Evolutionary conservation across 2,329 filamentous ascomycete species (phyloP).

Genomic region (Tricladium varicosporioides): DNA sequence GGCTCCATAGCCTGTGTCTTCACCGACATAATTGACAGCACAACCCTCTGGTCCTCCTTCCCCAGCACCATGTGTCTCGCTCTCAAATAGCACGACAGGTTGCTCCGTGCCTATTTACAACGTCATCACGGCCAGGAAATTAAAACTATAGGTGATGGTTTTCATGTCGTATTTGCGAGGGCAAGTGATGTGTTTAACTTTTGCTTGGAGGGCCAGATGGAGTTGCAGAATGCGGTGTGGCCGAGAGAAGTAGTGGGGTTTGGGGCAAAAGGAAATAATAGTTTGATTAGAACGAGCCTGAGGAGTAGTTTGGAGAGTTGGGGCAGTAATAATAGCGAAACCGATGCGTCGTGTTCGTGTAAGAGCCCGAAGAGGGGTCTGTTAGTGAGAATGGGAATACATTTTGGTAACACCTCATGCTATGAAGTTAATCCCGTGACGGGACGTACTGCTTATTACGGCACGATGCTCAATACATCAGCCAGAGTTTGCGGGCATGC

Average conservation of each 20-base stretch:
- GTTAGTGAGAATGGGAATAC: conserved; percentile 9
- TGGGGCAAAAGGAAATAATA: neutral
- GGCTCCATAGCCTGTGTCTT: conserved; percentile 4
- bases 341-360: too few species aligned
- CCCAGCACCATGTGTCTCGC: neutral
- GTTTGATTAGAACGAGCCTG: neutral
- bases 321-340: too few species aligned
- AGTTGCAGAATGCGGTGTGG: neutral
- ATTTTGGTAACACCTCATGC: conserved; percentile 3
- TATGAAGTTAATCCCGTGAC: neutral
- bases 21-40: conserved; percentile 17
- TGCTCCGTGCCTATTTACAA: conserved; percentile 1
- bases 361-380: neutral
- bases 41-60: conserved; percentile 3
- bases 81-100: conserved; percentile 1
- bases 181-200: neutral
- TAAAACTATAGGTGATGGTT: conserved; percentile 14
- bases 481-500: conserved; percentile 7
- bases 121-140: conserved; percentile 9
- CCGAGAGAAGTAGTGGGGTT: neutral
- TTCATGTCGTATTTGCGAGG: conserved; percentile 2
- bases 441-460: conserved; percentile 10
- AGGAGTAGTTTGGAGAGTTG: neutral
- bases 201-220: conserved; percentile 4
- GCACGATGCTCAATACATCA: conserved; percentile 4